Evolutionary conservation across 495 filamentous ascomycete species (phyloP).

Genomic region (Hypoxylon perforatum): DNA sequence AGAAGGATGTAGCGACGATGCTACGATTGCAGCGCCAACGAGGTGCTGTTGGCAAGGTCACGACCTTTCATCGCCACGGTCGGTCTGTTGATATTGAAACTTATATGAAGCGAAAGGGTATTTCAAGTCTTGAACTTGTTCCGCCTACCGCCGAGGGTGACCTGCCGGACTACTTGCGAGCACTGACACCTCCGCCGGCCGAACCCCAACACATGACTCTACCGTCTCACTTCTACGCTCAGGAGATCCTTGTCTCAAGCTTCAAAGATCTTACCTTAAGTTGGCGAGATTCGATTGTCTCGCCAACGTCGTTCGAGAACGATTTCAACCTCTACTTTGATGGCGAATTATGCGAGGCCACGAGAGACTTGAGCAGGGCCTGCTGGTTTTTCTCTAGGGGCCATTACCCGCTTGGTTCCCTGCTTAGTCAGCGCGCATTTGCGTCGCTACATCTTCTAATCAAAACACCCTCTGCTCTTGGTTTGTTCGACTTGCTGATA

Average conservation of each 20-base stretch:
- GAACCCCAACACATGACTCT: slow-evolving; percentile 30
- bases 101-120: slow-evolving; percentile 46
- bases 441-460: slow-evolving; percentile 28
- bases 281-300: slow-evolving; percentile 25
- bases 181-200: slow-evolving; percentile 42
- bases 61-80: slow-evolving; percentile 44
- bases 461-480: slow-evolving; percentile 30
- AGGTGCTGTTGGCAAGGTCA: slow-evolving; percentile 45
- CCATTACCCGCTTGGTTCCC: slow-evolving; percentile 24
- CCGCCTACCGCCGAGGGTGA: slow-evolving; percentile 33
- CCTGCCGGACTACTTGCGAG: slow-evolving; percentile 43
- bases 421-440: slow-evolving; percentile 37
- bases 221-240: slow-evolving; percentile 38
- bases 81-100: slow-evolving; percentile 44
- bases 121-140: slow-evolving; percentile 42
- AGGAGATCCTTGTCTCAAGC: slow-evolving; percentile 38
- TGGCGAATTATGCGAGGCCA: slow-evolving; percentile 38
- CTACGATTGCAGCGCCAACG: slow-evolving; percentile 44
- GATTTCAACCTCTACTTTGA: slow-evolving; percentile 34
- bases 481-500: slow-evolving; percentile 36
- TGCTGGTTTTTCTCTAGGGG: slow-evolving; percentile 39
- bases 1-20: slow-evolving; percentile 46
- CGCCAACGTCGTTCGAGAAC: slow-evolving; percentile 25
- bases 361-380: slow-evolving; percentile 37
- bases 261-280: slow-evolving; percentile 31